These are phyloP conservation scores for Podila epigama DNA, from an alignment of 192 early-diverging fungal species.

Conservation along the genomic window DNA sequence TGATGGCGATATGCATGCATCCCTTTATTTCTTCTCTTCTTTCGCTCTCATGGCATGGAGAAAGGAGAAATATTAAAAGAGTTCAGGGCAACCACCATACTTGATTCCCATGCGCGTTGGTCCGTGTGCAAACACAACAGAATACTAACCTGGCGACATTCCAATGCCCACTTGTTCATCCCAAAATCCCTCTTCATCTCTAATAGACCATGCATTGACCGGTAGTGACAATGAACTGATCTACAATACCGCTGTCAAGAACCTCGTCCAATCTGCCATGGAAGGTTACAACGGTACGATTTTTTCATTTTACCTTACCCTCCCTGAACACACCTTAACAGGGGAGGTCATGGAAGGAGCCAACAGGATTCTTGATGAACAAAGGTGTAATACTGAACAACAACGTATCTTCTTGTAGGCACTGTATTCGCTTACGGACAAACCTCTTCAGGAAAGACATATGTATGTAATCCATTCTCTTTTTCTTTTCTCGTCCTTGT, in stretches of 20 bases:
- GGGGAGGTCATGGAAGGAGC: neutral
- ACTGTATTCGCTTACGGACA: conserved; percentile 99
- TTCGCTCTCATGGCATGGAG: neutral
- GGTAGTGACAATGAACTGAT: conserved; percentile 51
- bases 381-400: neutral
- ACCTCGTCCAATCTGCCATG: conserved; percentile 71
- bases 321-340: neutral
- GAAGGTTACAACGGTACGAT: conserved; percentile 90
- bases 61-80: too few species aligned
- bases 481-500: neutral
- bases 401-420: conserved; percentile 58
- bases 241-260: conserved; percentile 47
- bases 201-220: conserved; percentile 38
- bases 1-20: too few species aligned
- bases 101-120: too few species aligned
- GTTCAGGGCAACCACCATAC: too few species aligned
- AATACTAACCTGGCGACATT: neutral
- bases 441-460: conserved; percentile 95
- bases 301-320: too few species aligned
- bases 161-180: neutral
- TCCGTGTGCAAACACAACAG: neutral
- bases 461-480: conserved; percentile 47
- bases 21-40: too few species aligned
- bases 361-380: neutral
- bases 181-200: neutral